These are phyloP conservation scores for Lonicera japonica DNA, from an alignment of 129 eudicot species.

Conservation along the genomic window DNA sequence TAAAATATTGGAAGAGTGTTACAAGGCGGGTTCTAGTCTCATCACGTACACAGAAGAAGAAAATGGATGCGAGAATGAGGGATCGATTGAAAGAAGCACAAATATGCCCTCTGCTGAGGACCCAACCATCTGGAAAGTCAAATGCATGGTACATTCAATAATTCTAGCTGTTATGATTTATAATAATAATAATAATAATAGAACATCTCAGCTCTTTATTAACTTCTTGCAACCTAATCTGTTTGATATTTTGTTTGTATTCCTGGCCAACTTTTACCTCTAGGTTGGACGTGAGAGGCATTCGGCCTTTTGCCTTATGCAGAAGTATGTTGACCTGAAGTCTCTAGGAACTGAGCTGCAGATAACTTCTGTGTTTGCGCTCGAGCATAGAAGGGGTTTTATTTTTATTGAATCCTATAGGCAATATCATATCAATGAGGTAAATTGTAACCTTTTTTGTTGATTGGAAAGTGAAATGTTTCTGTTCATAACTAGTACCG, in stretches of 20 bases:
- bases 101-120: conserved; percentile 28
- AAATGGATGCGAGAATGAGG: conserved; percentile 39
- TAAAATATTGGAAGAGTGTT: conserved; percentile 57
- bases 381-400: conserved; percentile 75
- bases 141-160: conserved; percentile 64
- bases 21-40: conserved; percentile 53
- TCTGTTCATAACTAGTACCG: neutral
- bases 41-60: conserved; percentile 67
- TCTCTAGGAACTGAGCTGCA: conserved; percentile 56
- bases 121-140: conserved; percentile 79
- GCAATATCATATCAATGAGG: conserved; percentile 70
- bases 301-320: conserved; percentile 85
- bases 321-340: conserved; percentile 61
- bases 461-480: neutral
- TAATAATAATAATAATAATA: no score
- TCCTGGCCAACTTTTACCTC: conserved; percentile 15
- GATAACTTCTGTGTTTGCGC: conserved; percentile 71
- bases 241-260: conserved; percentile 3
- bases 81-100: conserved; percentile 19
- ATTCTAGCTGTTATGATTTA: neutral
- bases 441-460: conserved; percentile 8
- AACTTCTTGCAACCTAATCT: neutral
- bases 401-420: conserved; percentile 72
- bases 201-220: neutral
- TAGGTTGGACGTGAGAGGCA: conserved; percentile 94